Evolutionary conservation across 176 grass and related monocot species (phyloP).

Genomic region (Eleusine indica): DNA sequence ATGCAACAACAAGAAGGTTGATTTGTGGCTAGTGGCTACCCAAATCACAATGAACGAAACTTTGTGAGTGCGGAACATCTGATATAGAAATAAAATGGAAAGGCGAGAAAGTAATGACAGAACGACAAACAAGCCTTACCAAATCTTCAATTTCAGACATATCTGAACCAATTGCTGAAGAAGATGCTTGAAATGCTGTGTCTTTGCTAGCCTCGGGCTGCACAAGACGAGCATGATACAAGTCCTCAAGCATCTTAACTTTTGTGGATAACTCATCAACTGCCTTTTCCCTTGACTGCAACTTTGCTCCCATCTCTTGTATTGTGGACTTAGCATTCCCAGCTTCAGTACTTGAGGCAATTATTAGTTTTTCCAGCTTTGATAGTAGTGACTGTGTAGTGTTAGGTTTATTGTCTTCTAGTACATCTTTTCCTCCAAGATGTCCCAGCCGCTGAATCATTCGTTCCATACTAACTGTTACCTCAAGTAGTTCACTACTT

Average conservation of each 20-base stretch:
- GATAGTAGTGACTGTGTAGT: conserved; percentile 62
- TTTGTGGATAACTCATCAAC: conserved; percentile 70
- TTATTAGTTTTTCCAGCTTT: conserved; percentile 82
- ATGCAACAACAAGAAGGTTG: not conserved
- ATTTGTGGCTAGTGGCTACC: not conserved
- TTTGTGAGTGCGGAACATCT: conserved; percentile 5
- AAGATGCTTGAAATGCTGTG: conserved; percentile 76
- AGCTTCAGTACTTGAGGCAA: conserved; percentile 57
- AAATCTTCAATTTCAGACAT: conserved; percentile 83
- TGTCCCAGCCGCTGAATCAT: conserved; percentile 72
- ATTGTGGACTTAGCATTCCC: conserved; percentile 76
- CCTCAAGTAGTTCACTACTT: conserved; percentile 62
- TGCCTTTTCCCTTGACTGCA: conserved; percentile 72
- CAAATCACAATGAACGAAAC: conserved; percentile 36
- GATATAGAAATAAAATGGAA: conserved; percentile 3
- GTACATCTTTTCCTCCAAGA: conserved; percentile 66
- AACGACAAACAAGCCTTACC: conserved; percentile 54
- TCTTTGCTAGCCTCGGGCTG: conserved; percentile 71
- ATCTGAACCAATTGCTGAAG: conserved; percentile 67
- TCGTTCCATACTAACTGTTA: conserved; percentile 74
- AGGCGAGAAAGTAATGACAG: conserved; percentile 25
- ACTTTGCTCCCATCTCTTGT: conserved; percentile 81
- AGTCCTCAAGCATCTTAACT: conserved; percentile 78
- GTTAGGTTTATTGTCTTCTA: conserved; percentile 65
- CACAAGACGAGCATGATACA: conserved; percentile 54